Conservation (phyloP, 1,284 basidiomycete species). For the Stygiomarasmius scandens region DNA sequence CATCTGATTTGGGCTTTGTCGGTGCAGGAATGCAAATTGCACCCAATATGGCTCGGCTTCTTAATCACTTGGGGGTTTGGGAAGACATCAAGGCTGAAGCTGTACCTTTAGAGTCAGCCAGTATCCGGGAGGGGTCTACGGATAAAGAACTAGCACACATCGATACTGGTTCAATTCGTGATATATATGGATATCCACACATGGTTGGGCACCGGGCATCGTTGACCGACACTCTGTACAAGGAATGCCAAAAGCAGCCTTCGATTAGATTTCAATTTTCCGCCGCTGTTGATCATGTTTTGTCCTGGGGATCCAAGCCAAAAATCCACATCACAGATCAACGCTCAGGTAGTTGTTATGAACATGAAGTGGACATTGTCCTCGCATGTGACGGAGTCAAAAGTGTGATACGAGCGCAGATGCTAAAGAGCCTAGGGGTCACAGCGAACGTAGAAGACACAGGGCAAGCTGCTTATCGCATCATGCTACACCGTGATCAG, state of each 20-base stretch:
- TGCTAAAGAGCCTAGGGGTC: conserved; percentile 17
- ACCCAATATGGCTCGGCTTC: conserved; percentile 16
- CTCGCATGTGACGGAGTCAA: conserved; percentile 18
- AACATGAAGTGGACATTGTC: conserved; percentile 13
- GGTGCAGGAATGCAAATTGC: conserved; percentile 20
- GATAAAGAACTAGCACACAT: conserved; percentile 16
- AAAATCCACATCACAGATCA: conserved; percentile 15
- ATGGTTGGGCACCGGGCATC: conserved; percentile 19
- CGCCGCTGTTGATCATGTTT: conserved; percentile 13
- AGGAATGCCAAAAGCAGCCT: conserved; percentile 12
- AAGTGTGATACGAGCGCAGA: conserved; percentile 13
- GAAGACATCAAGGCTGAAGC: conserved; percentile 15
- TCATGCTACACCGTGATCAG: conserved; percentile 24
- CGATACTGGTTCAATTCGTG: conserved; percentile 8
- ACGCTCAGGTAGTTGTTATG: conserved; percentile 13
- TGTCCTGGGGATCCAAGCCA: conserved; percentile 14
- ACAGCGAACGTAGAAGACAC: conserved; percentile 20
- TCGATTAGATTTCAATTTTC: conserved; percentile 19
- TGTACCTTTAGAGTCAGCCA: conserved; percentile 13
- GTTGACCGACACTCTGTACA: conserved; percentile 19
- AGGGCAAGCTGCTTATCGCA: conserved; percentile 24
- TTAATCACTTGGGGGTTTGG: conserved; percentile 16
- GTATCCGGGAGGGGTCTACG: conserved; percentile 13
- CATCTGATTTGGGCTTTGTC: conserved; percentile 19
- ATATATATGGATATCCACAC: conserved; percentile 21